Base-by-base conservation (phyloP, 441 rosid genomes). In the Pelargonium cotyledonis region DNA sequence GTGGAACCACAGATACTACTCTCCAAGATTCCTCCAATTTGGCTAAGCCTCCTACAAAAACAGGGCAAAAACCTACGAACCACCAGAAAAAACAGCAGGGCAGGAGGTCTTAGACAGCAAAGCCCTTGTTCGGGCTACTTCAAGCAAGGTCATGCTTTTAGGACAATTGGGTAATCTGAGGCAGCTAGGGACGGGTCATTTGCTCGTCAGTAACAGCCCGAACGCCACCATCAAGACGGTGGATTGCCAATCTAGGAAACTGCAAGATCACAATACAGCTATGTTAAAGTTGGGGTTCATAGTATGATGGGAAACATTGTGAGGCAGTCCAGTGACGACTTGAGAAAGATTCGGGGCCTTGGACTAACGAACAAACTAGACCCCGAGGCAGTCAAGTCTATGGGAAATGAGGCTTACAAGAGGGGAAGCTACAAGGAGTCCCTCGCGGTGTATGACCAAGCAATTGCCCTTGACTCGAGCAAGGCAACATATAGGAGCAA, bases 371-470 rank as follows among this genome's bases (percentile, higher is more conserved):
- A 73, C 29, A 79, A 79, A 70, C 65, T 76, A 73, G 89, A 85
- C 74, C 87, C 95, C 5, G 96, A 90, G 72, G 71, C 68, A 15
- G 38, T 90, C 83, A 90, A 90, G 78, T 83, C 65, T 40, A 74
- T 77, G 83, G 98, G 96, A 63, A 92, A 92, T 72, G 94, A 83
- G 65, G 89, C 78, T 49, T 92, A 88, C 79, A 87, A 80, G 79
- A 81, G 77, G 21, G 96, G 92, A 11, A 84, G 81, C 55, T 90
- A 81, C 63, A 85, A 73, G 46, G 89, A 89, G 76, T 95, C 96
- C 23, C 81, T 92, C 69, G 78, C 67, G 58, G 76, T 85, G 11
- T 92, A 92, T 69, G 95, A 92, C 70, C 76, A 83, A 64, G 95
- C 98, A 6, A 84, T 92, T 57, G 77, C 82, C 51, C 81, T 85